Percentiles rank a stretch among this genome's conserved stretches.
Conservation (phyloP, 495 filamentous ascomycete genomes). For the Apodospora peruviana region DNA sequence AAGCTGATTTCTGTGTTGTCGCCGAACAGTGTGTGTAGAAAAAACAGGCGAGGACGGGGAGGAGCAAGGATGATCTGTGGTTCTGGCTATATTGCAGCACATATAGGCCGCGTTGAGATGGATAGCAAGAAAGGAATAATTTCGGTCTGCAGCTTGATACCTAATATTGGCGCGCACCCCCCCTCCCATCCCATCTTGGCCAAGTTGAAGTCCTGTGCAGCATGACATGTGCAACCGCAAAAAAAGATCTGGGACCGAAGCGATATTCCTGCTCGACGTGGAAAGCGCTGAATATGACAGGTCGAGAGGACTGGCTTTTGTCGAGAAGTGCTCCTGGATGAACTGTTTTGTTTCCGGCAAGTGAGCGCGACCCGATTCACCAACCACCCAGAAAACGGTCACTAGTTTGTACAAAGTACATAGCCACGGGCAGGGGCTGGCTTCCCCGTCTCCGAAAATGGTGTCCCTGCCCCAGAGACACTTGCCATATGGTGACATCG, state of each 20-base stretch:
- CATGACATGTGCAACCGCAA: slow-evolving; percentile 4
- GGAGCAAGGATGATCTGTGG: slow-evolving; percentile 22
- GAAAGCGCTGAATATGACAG: background rate
- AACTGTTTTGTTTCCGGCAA: too few species aligned
- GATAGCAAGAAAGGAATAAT: slow-evolving; percentile 29
- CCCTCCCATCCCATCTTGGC: slow-evolving; percentile 5
- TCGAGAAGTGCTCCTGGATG: too few species aligned
- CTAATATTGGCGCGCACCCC: slow-evolving; percentile 19
- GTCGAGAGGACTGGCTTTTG: too few species aligned
- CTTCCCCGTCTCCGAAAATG: too few species aligned
- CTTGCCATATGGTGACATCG: background rate
- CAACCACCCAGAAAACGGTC: too few species aligned
- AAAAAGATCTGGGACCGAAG: background rate
- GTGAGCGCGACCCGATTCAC: too few species aligned
- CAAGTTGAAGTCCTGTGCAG: slow-evolving; percentile 10
- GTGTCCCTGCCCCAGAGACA: too few species aligned
- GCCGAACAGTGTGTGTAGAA: too few species aligned
- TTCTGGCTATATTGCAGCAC: slow-evolving; percentile 37
- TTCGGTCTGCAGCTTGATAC: slow-evolving; percentile 30
- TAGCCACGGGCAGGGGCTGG: too few species aligned
- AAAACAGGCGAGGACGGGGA: too few species aligned
- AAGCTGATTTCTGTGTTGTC: too few species aligned
- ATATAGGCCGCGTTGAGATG: slow-evolving; percentile 31
- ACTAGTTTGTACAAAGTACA: too few species aligned
- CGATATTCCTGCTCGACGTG: background rate